These are phyloP conservation scores for Backusella mclennaniae DNA, from an alignment of 192 early-diverging fungal genomes.

Conservation along the genomic window DNA sequence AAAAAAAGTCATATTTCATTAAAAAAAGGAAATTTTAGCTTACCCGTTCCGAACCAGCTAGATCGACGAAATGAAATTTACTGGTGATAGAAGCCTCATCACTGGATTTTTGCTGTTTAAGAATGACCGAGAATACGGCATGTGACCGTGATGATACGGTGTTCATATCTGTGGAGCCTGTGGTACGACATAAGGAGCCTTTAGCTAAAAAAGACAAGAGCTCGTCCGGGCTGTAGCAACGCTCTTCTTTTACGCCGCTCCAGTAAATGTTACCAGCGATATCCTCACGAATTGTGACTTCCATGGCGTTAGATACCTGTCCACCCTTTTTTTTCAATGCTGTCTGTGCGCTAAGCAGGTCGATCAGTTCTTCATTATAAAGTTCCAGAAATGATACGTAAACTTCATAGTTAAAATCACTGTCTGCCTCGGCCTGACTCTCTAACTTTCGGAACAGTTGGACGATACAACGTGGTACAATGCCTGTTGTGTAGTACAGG, in stretches of 20 bases:
- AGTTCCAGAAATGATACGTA: constrained; percentile 89
- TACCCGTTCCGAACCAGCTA: constrained; percentile 92
- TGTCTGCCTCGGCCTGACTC: constrained; percentile 34
- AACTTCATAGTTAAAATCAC: constrained; percentile 43
- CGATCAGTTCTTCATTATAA: constrained; percentile 96
- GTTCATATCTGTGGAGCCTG: constrained; percentile 96
- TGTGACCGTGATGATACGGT: constrained; percentile 89
- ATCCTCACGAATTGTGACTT: constrained; percentile 73
- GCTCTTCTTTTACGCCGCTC: constrained; percentile 79
- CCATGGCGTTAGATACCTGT: background rate
- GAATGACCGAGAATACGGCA: constrained; percentile 90
- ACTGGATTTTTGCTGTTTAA: constrained; percentile 69
- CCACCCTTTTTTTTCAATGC: constrained; percentile 29
- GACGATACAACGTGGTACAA: constrained; percentile 67
- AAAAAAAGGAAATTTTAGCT: background rate
- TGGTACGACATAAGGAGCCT: constrained; percentile 58
- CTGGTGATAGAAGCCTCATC: constrained; percentile 37
- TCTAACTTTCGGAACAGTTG: constrained; percentile 50
- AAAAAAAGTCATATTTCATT: background rate
- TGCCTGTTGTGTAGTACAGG: constrained; percentile 39
- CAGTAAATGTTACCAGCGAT: constrained; percentile 83
- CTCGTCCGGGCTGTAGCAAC: constrained; percentile 66
- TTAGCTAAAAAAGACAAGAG: constrained; percentile 49
- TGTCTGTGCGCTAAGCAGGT: constrained; percentile 61
- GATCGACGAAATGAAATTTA: constrained; percentile 98